Base-by-base conservation (phyloP, 768 basidiomycete species). In the Epithele typhae region DNA sequence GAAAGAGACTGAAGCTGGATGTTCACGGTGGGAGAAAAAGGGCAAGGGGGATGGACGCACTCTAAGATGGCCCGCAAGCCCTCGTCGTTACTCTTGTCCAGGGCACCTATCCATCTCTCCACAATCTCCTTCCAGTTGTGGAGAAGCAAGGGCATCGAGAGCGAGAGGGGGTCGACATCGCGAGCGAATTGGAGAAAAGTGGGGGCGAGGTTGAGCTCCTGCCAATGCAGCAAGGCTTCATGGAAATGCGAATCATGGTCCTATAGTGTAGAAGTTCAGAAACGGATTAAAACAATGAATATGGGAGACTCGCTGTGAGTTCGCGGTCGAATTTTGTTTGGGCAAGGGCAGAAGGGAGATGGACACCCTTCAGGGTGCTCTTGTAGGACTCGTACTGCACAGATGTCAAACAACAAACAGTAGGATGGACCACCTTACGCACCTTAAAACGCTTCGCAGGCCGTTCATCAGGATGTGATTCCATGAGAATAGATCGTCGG, bases 241-340 rank as follows among this genome's bases (percentile, higher is more conserved):
- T 84, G 80, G 57, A 94, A 92, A 60, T 90, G 83, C 0, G 86
- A 89, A 46, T 82, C 80, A 58, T 79, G 78, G 53, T 92, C 86
- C 86, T 90, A 36, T 7, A n/a, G 35, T 9, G 8, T 14, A 17
- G 8, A 6, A 36, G 35, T 19, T 36, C 6, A 8, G 12, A 36
- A 15, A 6, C n/a, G n/a, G 14, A 25, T 17, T 18, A 9, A 22
- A 19, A 15, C 12, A 37, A 11, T 11, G 12, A 25, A 12, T 1
- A n/a, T 2, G 3, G n/a, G n/a, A n/a, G 9, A 57, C 63, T 33
- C 46, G 72, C 86, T 21, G 68, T 68, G 43, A 87, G 73, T 32
- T 86, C 84, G 46, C 77, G 66, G 53, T 84, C 82, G 37, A 82
- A 72, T 42, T 74, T 58, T 23, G 62, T 58, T 49, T 64, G 74